Conservation (phyloP, 495 filamentous ascomycete genomes). For the Rusavskia elegans region DNA sequence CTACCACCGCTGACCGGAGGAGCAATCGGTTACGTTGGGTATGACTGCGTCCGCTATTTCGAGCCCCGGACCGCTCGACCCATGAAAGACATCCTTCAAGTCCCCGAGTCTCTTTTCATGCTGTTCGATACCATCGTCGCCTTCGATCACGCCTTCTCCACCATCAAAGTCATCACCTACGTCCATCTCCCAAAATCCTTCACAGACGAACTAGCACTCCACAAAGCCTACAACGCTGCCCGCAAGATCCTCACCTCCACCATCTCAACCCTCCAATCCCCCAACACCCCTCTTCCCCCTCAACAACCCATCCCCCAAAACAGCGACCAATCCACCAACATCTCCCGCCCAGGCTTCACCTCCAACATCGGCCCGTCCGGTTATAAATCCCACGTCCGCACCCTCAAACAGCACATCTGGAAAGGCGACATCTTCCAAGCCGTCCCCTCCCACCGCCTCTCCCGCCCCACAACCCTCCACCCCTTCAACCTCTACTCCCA, state of each 20-base stretch:
- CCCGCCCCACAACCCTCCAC: slow-evolving; percentile 75
- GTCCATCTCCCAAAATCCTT: slow-evolving; percentile 46
- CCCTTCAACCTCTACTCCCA: slow-evolving; percentile 98
- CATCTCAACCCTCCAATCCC: slow-evolving; percentile 49
- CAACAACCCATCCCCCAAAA: slow-evolving; percentile 54
- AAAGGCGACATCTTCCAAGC: slow-evolving; percentile 93
- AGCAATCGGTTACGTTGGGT: slow-evolving; percentile 90
- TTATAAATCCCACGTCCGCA: slow-evolving; percentile 72
- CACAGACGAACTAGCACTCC: slow-evolving; percentile 32
- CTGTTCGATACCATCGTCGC: slow-evolving; percentile 89
- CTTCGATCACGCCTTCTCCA: slow-evolving; percentile 86
- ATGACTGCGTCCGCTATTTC: slow-evolving; percentile 95
- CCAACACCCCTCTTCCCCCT: slow-evolving; percentile 60
- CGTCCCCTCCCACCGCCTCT: slow-evolving; percentile 85
- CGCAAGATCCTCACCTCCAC: slow-evolving; percentile 43
- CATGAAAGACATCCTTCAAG: slow-evolving; percentile 71
- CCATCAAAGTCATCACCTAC: slow-evolving; percentile 86
- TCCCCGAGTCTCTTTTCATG: slow-evolving; percentile 95
- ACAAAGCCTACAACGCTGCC: slow-evolving; percentile 48
- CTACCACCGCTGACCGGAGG: slow-evolving; percentile 80
- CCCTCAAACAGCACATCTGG: slow-evolving; percentile 72
- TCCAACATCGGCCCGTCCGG: slow-evolving; percentile 84
- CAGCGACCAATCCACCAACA: slow-evolving; percentile 78
- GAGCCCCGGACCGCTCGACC: slow-evolving; percentile 80
- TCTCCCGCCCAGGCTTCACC: slow-evolving; percentile 72